These are phyloP conservation scores for Neopestalotiopsis rosae DNA, from an alignment of 2,329 filamentous ascomycete species.

Conservation along the genomic window DNA sequence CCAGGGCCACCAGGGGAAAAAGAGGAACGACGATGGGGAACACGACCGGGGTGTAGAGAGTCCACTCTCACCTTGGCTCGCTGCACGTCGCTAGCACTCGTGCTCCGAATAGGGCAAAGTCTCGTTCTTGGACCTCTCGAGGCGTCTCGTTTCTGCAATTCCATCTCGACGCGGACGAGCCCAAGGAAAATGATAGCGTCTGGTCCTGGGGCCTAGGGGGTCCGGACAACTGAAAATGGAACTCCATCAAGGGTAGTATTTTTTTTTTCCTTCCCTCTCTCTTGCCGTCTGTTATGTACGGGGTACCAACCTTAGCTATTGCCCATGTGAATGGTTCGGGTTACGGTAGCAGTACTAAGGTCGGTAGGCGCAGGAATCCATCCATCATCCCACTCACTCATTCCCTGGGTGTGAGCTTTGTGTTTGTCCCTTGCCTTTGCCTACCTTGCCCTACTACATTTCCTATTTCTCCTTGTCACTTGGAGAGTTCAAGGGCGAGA, in stretches of 20 bases:
- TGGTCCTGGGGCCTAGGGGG: neutral
- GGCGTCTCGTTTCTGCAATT: conserved; percentile 14
- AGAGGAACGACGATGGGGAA: neutral
- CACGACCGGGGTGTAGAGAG: neutral
- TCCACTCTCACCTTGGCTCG: neutral
- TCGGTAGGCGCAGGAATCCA: neutral
- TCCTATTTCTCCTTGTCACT: conserved; percentile 7
- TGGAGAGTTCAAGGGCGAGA: neutral
- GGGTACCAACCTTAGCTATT: too few relatives aligned
- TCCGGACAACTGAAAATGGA: neutral
- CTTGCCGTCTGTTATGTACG: neutral
- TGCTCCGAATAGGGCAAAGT: conserved; percentile 8
- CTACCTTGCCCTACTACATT: neutral
- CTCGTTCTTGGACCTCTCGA: conserved; percentile 13
- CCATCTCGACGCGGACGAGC: conserved; percentile 5
- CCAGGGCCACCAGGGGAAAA: neutral
- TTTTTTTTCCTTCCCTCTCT: neutral
- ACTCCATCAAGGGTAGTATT: neutral
- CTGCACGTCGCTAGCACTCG: conserved; percentile 10
- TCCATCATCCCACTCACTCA: neutral
- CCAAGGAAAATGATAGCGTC: conserved; percentile 12
- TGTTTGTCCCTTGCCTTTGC: neutral
- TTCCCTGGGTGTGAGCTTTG: neutral
- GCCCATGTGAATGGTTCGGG: too few relatives aligned
- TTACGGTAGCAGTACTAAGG: neutral